Evolutionary conservation across 306 rosid species (phyloP).

Genomic region (Betula pendula): DNA sequence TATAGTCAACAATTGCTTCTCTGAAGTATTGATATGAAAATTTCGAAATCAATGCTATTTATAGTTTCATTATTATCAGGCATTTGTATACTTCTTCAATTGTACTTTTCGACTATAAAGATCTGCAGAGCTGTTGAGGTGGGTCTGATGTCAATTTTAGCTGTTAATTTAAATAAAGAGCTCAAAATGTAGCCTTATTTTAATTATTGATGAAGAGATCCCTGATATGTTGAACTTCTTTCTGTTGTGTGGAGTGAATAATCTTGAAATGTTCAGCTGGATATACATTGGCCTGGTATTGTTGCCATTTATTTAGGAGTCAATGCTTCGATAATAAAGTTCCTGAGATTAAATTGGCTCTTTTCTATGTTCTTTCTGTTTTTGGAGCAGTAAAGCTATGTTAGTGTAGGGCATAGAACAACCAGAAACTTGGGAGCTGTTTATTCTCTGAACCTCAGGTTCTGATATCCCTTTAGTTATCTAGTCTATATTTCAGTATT

Average conservation of each 20-base stretch:
- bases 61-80: background rate
- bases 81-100: background rate
- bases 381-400: background rate
- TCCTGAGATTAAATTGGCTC: background rate
- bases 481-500: background rate
- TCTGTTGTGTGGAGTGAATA: background rate
- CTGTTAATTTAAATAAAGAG: background rate
- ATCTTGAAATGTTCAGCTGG: conserved; percentile 3
- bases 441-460: background rate
- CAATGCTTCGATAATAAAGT: background rate
- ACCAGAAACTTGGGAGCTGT: too few relatives aligned
- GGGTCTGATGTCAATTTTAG: background rate
- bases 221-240: conserved; percentile 1
- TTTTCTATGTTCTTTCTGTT: background rate
- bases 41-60: background rate
- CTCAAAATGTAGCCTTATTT: background rate
- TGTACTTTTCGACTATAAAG: background rate
- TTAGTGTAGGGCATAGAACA: background rate
- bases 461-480: background rate
- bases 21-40: background rate
- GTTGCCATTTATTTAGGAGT: background rate
- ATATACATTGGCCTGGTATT: background rate
- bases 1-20: background rate
- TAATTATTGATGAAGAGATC: background rate
- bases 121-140: background rate